These are phyloP conservation scores for Sporopachydermia lactativora DNA, from an alignment of 805 yeast genomes.

Conservation along the genomic window DNA sequence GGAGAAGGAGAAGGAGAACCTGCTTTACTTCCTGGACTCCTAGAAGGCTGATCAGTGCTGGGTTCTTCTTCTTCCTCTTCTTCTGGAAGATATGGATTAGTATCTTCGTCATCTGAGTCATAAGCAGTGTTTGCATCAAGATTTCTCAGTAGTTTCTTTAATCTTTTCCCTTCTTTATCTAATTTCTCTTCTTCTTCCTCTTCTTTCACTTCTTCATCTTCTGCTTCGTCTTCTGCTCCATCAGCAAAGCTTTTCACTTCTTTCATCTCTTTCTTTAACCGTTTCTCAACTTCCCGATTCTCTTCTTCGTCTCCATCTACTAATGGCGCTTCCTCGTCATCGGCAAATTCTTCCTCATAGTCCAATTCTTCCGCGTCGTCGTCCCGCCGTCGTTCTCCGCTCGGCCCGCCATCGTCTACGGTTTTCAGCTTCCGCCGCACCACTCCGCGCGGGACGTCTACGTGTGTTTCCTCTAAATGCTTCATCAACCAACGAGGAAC, in stretches of 20 bases:
- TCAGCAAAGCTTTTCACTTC: constrained; percentile 53
- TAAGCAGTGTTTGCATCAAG: constrained; percentile 79
- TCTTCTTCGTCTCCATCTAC: constrained; percentile 95
- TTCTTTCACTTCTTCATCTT: constrained; percentile 45
- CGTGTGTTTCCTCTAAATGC: constrained; percentile 55
- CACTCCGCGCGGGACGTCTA: constrained; percentile 22
- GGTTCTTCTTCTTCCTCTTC: constrained; percentile 21
- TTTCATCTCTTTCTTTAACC: constrained; percentile 74
- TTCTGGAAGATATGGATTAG: constrained; percentile 68
- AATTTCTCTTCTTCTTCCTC: constrained; percentile 67
- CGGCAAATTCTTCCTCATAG: constrained; percentile 93
- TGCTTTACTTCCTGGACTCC: constrained; percentile 11
- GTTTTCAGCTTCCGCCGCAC: constrained; percentile 29
- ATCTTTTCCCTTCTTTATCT: constrained; percentile 81
- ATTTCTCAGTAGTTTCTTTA: constrained; percentile 70
- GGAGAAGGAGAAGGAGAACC: constrained; percentile 2
- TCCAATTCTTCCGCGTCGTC: constrained; percentile 88
- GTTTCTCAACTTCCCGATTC: constrained; percentile 73
- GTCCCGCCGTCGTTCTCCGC: constrained; percentile 34
- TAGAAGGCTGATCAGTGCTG: constrained; percentile 10
- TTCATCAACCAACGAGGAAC: constrained; percentile 95
- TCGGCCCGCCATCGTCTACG: constrained; percentile 26
- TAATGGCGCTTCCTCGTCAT: constrained; percentile 97
- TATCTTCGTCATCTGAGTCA: constrained; percentile 70
- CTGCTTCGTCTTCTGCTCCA: constrained; percentile 38